These are phyloP conservation scores for Trichosporon sp. DNA, from an alignment of 1,284 basidiomycete genomes.

Conservation along the genomic window DNA sequence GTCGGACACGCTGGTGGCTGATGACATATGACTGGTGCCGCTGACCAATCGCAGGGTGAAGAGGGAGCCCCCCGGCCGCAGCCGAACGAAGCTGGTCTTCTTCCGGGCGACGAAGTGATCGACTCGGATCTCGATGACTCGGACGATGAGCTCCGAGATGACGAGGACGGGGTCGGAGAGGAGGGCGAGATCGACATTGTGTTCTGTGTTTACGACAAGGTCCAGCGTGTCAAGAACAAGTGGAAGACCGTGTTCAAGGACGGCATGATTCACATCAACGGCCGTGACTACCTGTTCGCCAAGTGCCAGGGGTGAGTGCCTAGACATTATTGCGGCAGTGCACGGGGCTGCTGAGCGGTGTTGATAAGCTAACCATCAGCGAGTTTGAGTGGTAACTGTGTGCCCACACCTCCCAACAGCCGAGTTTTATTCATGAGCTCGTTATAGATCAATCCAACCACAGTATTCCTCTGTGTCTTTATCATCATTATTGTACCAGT, in stretches of 20 bases:
- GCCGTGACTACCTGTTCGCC: constrained; percentile 93
- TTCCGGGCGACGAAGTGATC: constrained; percentile 69
- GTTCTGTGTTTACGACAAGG: constrained; percentile 98
- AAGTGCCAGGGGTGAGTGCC: constrained; percentile 65
- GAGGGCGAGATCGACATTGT: constrained; percentile 73
- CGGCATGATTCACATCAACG: constrained; percentile 95
- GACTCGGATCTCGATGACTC: constrained; percentile 95
- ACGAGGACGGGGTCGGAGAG: constrained; percentile 50
- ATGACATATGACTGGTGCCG: not conserved
- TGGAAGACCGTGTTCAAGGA: constrained; percentile 99
- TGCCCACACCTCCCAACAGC: not conserved
- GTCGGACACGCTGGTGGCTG: constrained; percentile 4
- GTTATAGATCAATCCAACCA: not conserved
- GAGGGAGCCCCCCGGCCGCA: constrained; percentile 29
- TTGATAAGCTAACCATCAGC: constrained; percentile 17
- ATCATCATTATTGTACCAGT: constrained; percentile 7
- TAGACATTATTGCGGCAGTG: not conserved
- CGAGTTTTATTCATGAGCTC: not conserved
- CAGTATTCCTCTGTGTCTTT: constrained; percentile 1
- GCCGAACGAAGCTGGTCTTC: constrained; percentile 49
- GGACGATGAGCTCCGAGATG: constrained; percentile 60
- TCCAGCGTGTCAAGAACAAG: constrained; percentile 97
- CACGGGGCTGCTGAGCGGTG: not conserved
- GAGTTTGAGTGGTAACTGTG: constrained; percentile 38
- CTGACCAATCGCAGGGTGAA: constrained; percentile 7